Evolutionary conservation across 192 early-diverging fungal genomes (phyloP).

Genomic region (Diversispora eburnea): DNA sequence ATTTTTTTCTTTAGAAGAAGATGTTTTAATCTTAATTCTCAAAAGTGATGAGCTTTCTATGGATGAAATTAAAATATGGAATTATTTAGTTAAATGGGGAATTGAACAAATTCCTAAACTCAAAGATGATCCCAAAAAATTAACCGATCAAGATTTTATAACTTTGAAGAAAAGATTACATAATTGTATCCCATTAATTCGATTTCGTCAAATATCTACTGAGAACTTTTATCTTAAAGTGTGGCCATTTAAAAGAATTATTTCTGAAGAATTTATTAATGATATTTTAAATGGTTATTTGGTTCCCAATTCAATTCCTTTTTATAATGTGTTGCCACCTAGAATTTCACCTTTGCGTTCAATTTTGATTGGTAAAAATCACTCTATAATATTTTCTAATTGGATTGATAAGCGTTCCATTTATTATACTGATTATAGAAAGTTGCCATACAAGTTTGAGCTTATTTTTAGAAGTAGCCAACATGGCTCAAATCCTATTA

Average conservation of each 20-base stretch:
- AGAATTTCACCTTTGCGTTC: not conserved
- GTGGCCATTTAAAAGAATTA: not conserved
- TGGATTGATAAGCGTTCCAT: not conserved
- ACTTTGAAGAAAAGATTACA: not conserved
- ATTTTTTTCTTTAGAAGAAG: not conserved
- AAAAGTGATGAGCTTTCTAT: not conserved
- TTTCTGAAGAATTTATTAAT: not conserved
- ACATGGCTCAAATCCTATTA: not conserved
- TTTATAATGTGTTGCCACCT: not conserved
- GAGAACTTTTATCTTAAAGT: not conserved
- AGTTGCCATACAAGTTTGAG: not conserved
- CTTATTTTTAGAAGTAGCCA: not conserved
- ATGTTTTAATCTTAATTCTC: not conserved
- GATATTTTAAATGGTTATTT: not conserved
- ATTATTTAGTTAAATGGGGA: not conserved
- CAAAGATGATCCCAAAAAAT: not conserved
- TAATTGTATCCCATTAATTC: not conserved
- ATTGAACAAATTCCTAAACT: not conserved
- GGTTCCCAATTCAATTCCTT: not conserved
- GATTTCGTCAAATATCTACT: slow-evolving; percentile 1
- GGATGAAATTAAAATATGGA: not conserved
- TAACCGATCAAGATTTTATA: not conserved
- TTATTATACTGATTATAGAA: not conserved
- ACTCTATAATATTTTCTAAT: not conserved
- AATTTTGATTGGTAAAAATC: not conserved